Evolutionary conservation across 129 eudicot genomes (phyloP).

Genomic region (Centella asiatica): DNA sequence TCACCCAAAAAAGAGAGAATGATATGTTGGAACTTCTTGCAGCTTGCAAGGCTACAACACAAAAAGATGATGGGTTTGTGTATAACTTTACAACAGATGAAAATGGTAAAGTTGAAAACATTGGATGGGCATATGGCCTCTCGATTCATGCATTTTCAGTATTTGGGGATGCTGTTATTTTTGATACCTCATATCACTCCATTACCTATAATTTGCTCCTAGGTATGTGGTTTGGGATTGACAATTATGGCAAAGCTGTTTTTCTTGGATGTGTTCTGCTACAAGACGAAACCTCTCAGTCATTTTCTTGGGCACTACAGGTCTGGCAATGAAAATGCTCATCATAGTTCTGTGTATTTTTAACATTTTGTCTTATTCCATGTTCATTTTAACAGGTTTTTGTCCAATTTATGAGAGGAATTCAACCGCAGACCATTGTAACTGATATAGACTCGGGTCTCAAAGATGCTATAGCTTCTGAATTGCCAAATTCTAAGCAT

Average conservation of each 20-base stretch:
- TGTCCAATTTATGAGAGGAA: conserved; percentile 56
- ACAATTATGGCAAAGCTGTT: conserved; percentile 57
- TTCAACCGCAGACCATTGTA: conserved; percentile 61
- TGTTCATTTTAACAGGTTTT: conserved; percentile 38
- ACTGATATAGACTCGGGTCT: conserved; percentile 66
- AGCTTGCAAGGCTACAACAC: conserved; percentile 37
- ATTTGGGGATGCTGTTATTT: conserved; percentile 73
- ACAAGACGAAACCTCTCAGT: conserved; percentile 62
- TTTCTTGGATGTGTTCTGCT: conserved; percentile 64
- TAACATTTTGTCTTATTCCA: conserved; percentile 8
- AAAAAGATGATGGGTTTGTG: conserved; percentile 48
- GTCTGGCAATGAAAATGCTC: conserved; percentile 22
- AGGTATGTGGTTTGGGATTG: conserved; percentile 82
- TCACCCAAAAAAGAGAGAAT: conserved; percentile 57
- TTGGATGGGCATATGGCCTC: conserved; percentile 69
- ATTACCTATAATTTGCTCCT: conserved; percentile 54
- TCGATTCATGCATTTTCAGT: conserved; percentile 51
- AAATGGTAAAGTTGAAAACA: conserved; percentile 57
- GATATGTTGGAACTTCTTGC: conserved; percentile 61
- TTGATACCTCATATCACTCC: conserved; percentile 71
- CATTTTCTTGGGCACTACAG: conserved; percentile 75
- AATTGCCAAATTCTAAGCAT: conserved; percentile 61
- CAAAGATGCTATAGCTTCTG: conserved; percentile 62
- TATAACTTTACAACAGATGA: conserved; percentile 54
- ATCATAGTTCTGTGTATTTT: conserved; percentile 1